Evolutionary conservation across 352 stramenopile species (phyloP), one percentile per base, ranked within the genome.

Genomic region (Phytophthora citrophthora): DNA sequence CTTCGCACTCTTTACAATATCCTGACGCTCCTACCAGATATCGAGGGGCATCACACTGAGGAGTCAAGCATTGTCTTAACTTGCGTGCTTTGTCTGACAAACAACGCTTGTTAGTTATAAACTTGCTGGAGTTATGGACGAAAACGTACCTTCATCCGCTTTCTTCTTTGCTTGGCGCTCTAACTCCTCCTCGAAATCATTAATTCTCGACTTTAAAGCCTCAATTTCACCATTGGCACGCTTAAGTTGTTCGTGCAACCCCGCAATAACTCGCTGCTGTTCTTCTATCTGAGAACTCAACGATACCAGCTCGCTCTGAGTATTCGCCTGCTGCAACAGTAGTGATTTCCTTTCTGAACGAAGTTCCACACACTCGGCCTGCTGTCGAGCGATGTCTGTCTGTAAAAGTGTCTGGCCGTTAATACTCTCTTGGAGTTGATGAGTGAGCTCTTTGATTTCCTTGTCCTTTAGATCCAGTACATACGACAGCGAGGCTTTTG

Each of bases 1-100:
- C 79, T 52, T 90, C 74, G 47, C 82, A 91, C 36, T 86, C 76
- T 49, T 81, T 70, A 59, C 85, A 93, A 43, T 84, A 92, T 0
- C 85, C 85, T 0, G 81, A 91, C 4, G 59, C 4, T 6, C 80
- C 74, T 15, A 93, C 68, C 1, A 93, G 65, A 64, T 85, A 91
- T 29, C 57, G 65, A 32, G 85, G 82, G 2, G 85, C 85, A 56
- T 93, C 85, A 29, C 85, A 93, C 9, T 83, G 68, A 27, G 81
- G 71, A 9, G 81, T 91, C 31, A 91, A 63, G n/a, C 85, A 93
- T 34, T 83, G 81, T 1, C 68, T 66, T 3, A 81, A 55, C 6
- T 78, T 73, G 5, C 76, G 62, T 11, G 81, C 76, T 49, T 69
- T 75, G 10, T 91, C 81, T 91, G 27, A 40, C n/a, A 9, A 24